A percentile compares a stretch with the other conserved stretches of the same genome.
phyloP scores from a whole-genome alignment of 2,329 filamentous ascomycete species.

The Penicillium sp. region DNA sequence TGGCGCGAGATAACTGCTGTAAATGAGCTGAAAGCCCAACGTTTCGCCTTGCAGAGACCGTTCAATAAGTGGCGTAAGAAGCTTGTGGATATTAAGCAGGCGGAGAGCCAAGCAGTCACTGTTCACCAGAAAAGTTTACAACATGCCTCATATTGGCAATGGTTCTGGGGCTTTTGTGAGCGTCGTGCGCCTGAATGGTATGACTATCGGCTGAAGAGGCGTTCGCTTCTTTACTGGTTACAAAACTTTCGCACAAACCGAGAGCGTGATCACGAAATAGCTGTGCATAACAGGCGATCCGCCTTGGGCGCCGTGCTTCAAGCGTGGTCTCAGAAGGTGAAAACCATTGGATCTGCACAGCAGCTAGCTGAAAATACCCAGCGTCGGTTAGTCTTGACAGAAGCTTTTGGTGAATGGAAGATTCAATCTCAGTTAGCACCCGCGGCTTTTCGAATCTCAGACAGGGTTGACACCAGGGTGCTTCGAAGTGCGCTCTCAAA shows the following conservation, averaged over 20 bases:
- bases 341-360: constrained; percentile 27
- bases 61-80: constrained; percentile 55
- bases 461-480: constrained; percentile 48
- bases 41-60: constrained; percentile 57
- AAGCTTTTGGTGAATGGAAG: constrained; percentile 44
- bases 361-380: constrained; percentile 32
- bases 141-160: constrained; percentile 41
- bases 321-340: constrained; percentile 36
- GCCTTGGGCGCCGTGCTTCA: constrained; percentile 32
- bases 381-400: constrained; percentile 37
- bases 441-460: constrained; percentile 43
- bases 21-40: constrained; percentile 56
- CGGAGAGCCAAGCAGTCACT: constrained; percentile 36
- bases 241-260: constrained; percentile 40
- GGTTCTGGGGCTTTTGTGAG: constrained; percentile 49
- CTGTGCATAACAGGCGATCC: constrained; percentile 29
- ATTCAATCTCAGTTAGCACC: constrained; percentile 46
- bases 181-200: constrained; percentile 46
- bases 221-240: constrained; percentile 44
- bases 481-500: constrained; percentile 48
- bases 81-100: constrained; percentile 35
- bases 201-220: constrained; percentile 42
- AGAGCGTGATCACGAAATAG: constrained; percentile 43
- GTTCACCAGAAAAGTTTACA: constrained; percentile 31
- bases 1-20: constrained; percentile 67